Evolutionary conservation across 1,139 yeast species (phyloP), one percentile per base, ranked within the genome.

Genomic region (Hemisphaericaspora lyxosophila): DNA sequence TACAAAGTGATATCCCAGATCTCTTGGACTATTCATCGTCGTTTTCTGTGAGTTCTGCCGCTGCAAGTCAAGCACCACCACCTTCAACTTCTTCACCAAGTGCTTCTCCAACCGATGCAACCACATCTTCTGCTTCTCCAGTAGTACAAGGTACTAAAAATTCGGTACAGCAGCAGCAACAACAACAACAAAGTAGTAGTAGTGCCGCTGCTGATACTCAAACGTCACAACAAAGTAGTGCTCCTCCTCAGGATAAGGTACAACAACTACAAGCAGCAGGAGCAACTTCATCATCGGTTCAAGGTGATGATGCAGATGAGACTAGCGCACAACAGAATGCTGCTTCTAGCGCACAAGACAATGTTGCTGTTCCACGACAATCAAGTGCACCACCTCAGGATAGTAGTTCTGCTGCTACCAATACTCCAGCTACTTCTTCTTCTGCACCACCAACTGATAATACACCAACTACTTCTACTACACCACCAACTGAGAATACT

Each of bases 401-500:
- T 19, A 8, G 7, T 6, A 8, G 7, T 19, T 6, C 27, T 11
- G 14, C 37, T 19, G 27, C 30, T 16, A 12, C 31, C 12, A 14
- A 23, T 11, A 23, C 26, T 15, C 20, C 41, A 14, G 12, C 33
- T 11, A 14, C 33, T 15, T 14, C 43, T 19, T 6, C 8, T 19
- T 6, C 22, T 19, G 22, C 22, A 31, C 11, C 29, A 7, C 27
- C 31, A 27, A 28, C 35, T 18, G 26, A 34, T 2, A 23, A 40
- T 22, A 4, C 42, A 11, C n/a, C 31, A 20, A 20, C 23, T 29
- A 18, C 33, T 26, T 11, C 23, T 5, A 11, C 31, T 28, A 31
- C 31, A 24, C 15, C 42, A 14, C 26, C 18, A 12, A 19, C 38
- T 28, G 16, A 35, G 15, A 26, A 40, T 12, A 11, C 38, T 24